Conservation (phyloP, 2,329 filamentous ascomycete species). For the Emmonsia crescens region DNA sequence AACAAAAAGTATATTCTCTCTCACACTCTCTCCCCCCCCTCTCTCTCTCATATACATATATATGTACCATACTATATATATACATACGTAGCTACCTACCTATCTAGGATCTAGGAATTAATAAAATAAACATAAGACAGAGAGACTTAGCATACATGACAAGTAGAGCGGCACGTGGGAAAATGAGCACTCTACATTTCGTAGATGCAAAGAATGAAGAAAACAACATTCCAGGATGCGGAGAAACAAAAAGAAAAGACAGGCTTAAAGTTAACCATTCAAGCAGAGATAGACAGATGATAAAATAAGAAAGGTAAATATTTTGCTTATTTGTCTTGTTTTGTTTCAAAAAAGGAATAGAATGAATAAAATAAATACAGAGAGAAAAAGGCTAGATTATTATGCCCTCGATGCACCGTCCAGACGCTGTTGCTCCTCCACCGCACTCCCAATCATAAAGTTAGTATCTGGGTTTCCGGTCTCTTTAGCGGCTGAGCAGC, state of each 20-base stretch:
- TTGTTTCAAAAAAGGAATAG: conserved; percentile 14
- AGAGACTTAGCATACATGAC: background rate
- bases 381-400: background rate
- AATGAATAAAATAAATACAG: conserved; percentile 11
- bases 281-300: background rate
- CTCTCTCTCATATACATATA: background rate
- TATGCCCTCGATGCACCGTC: background rate
- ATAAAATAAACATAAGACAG: background rate
- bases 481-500: conserved; percentile 87
- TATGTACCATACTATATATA: background rate
- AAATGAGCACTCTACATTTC: background rate
- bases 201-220: background rate
- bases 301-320: background rate
- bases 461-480: conserved; percentile 67
- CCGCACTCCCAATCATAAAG: conserved; percentile 43
- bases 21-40: background rate
- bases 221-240: too few relatives aligned
- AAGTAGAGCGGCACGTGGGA: background rate
- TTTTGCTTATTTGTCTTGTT: background rate
- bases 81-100: background rate
- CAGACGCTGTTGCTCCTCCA: background rate
- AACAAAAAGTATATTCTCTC: too few relatives aligned
- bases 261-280: background rate
- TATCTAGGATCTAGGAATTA: background rate
- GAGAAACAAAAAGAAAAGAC: background rate